phyloP scores from a whole-genome alignment of 2,329 filamentous ascomycete species.

The Aspergillus chevalieri region DNA sequence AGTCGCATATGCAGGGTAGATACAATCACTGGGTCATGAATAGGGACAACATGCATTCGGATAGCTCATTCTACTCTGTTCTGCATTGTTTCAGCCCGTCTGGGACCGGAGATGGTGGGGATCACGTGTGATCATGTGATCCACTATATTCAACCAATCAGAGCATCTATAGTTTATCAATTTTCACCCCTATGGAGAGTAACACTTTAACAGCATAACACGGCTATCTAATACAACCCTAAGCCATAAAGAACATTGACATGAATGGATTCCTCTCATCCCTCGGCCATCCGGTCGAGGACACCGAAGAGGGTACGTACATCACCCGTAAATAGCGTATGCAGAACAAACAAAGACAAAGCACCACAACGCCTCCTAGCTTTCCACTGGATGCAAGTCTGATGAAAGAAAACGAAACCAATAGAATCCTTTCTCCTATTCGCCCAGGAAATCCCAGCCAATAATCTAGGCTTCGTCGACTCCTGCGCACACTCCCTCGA shows the following conservation, averaged over 20 bases:
- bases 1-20: neutral
- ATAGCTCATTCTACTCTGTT: no score
- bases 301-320: conserved; percentile 55
- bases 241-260: no score
- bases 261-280: conserved; percentile 32
- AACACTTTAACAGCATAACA: no score
- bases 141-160: no score
- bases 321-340: neutral
- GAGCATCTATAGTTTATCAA: no score
- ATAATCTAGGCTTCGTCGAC: conserved; percentile 80
- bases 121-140: no score
- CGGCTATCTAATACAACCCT: no score
- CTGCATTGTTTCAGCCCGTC: no score
- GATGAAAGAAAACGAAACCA: conserved; percentile 1
- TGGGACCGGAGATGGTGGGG: no score
- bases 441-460: conserved; percentile 65
- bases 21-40: neutral
- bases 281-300: conserved; percentile 48
- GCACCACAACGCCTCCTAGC: no score
- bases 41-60: neutral
- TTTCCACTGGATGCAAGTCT: neutral
- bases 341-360: neutral
- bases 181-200: no score
- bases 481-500: conserved; percentile 60
- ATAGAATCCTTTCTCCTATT: conserved; percentile 85